Conservation (phyloP, 108 stramenopile species). For the Pseudonitzschia multiseries region DNA sequence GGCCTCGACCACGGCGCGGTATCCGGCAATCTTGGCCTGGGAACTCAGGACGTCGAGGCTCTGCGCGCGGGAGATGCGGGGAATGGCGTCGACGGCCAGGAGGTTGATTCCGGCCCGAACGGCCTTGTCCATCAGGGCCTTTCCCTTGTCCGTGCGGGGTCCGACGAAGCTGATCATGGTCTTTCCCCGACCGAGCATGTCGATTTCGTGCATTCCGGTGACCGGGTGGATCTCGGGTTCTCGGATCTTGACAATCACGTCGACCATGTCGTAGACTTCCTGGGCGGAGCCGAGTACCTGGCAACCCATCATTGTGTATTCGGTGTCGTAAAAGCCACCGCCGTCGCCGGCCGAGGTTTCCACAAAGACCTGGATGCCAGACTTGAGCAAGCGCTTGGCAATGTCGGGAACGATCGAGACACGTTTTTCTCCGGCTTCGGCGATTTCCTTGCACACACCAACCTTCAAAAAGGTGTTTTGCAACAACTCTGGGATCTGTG, state of each 20-base stretch:
- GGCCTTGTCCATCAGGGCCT: slow-evolving; percentile 60
- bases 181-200: slow-evolving; percentile 60
- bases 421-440: slow-evolving; percentile 52
- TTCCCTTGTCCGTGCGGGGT: slow-evolving; percentile 55
- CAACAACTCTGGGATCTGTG: slow-evolving; percentile 43
- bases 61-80: slow-evolving; percentile 82
- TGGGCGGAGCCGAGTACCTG: slow-evolving; percentile 47
- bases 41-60: slow-evolving; percentile 78
- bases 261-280: slow-evolving; percentile 44
- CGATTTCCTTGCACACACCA: slow-evolving; percentile 72
- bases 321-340: slow-evolving; percentile 66
- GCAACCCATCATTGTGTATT: slow-evolving; percentile 74
- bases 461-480: slow-evolving; percentile 47
- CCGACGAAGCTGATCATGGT: slow-evolving; percentile 66
- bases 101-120: slow-evolving; percentile 40
- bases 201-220: slow-evolving; percentile 56
- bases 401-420: slow-evolving; percentile 57
- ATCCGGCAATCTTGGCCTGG: slow-evolving; percentile 91
- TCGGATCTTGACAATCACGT: slow-evolving; percentile 60
- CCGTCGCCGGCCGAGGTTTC: slow-evolving; percentile 62
- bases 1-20: slow-evolving; percentile 89
- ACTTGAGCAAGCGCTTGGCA: slow-evolving; percentile 48
- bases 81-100: slow-evolving; percentile 65
- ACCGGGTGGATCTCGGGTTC: slow-evolving; percentile 64
- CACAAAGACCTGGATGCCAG: slow-evolving; percentile 53